Evolutionary conservation across 2,329 filamentous ascomycete genomes (phyloP).

Genomic region (Coniochaeta prunicola): DNA sequence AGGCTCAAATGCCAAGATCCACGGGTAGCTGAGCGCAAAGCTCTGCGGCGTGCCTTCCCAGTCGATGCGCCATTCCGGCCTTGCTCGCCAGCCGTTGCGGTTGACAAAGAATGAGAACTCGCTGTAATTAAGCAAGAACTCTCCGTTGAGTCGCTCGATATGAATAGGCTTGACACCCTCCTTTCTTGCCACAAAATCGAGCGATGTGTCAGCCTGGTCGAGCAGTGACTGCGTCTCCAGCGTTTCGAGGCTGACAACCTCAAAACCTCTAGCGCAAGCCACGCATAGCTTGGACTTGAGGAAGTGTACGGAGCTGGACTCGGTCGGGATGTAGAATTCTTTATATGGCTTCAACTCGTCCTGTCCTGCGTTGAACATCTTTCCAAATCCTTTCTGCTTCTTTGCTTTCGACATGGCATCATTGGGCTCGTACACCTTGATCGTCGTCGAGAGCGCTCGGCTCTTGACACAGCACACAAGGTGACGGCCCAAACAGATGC

Average conservation of each 20-base stretch:
- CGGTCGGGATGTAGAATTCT: constrained; percentile 97
- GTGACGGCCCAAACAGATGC: constrained; percentile 88
- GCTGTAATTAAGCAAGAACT: constrained; percentile 96
- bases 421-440: constrained; percentile 98
- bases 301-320: constrained; percentile 98
- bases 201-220: constrained; percentile 93
- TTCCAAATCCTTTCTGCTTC: constrained; percentile 90
- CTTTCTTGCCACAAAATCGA: constrained; percentile 92
- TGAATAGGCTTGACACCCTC: constrained; percentile 93
- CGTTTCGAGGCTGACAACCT: constrained; percentile 92
- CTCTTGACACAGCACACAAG: constrained; percentile 96
- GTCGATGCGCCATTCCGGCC: constrained; percentile 93
- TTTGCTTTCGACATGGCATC: constrained; percentile 89
- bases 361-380: constrained; percentile 89
- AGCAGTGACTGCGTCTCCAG: constrained; percentile 96
- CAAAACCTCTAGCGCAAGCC: constrained; percentile 89
- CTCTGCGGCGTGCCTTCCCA: constrained; percentile 92
- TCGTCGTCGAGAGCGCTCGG: constrained; percentile 84
- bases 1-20: constrained; percentile 93
- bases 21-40: constrained; percentile 93
- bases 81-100: constrained; percentile 91
- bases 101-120: constrained; percentile 99
- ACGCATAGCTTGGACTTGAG: constrained; percentile 94
- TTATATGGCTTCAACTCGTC: constrained; percentile 96
- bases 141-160: constrained; percentile 92